These are phyloP conservation scores for Boletus nobilissimus DNA, from an alignment of 1,284 basidiomycete genomes.

Conservation along the genomic window DNA sequence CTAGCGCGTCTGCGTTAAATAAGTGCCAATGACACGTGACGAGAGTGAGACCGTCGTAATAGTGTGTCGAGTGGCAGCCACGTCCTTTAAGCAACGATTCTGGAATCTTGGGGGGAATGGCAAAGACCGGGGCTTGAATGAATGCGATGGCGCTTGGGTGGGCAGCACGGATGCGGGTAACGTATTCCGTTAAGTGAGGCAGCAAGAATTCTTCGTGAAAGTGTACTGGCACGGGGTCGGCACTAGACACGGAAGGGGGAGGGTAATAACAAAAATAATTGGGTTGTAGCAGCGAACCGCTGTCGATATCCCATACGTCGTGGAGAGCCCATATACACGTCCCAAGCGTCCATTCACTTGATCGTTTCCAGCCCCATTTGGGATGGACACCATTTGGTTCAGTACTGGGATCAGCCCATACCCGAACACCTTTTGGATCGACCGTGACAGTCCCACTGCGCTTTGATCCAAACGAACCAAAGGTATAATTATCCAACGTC, in stretches of 20 bases:
- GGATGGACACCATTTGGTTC: conserved; percentile 59
- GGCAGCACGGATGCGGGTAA: conserved; percentile 69
- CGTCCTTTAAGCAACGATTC: conserved; percentile 74
- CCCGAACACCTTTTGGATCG: conserved; percentile 82
- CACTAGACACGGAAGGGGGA: conserved; percentile 27
- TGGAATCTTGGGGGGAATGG: conserved; percentile 72
- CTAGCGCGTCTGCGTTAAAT: conserved; percentile 97
- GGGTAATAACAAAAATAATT: conserved; percentile 79
- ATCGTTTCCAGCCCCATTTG: conserved; percentile 51
- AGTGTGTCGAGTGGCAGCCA: conserved; percentile 86
- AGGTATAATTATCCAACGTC: conserved; percentile 87
- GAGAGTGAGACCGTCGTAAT: conserved; percentile 93
- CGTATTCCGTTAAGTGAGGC: conserved; percentile 78
- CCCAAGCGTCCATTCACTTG: conserved; percentile 81
- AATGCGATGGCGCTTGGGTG: conserved; percentile 92
- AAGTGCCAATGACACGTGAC: conserved; percentile 92
- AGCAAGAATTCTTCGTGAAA: conserved; percentile 89
- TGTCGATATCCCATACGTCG: conserved; percentile 88
- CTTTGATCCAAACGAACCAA: conserved; percentile 83
- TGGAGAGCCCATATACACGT: conserved; percentile 93
- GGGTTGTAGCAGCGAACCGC: conserved; percentile 74
- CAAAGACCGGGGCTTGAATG: conserved; percentile 93
- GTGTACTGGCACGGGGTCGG: conserved; percentile 55
- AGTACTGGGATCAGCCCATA: conserved; percentile 73
- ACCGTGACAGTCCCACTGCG: conserved; percentile 79